These are phyloP conservation scores for Alternaria arbusti DNA, from an alignment of 2,329 filamentous ascomycete species.

Conservation along the genomic window DNA sequence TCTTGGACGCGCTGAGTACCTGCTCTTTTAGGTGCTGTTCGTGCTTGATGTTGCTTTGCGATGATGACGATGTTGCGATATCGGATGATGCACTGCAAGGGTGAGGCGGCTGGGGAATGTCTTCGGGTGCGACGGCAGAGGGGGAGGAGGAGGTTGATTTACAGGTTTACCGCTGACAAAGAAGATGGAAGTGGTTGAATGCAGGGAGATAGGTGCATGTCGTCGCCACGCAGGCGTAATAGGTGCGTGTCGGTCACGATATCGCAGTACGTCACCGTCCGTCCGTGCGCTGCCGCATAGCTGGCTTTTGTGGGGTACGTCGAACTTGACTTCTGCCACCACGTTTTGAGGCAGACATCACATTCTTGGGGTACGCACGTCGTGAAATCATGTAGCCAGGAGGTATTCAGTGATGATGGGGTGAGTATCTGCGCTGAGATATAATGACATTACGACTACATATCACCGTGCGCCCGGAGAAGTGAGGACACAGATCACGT, in stretches of 20 bases:
- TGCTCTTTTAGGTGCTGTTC: slow-evolving; percentile 16
- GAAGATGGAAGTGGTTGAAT: too few species aligned
- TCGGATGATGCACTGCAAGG: slow-evolving; percentile 18
- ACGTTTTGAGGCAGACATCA: neutral
- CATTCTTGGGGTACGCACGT: neutral
- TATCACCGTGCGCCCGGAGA: neutral
- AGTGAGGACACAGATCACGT: neutral
- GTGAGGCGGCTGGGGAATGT: neutral
- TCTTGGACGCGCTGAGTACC: slow-evolving; percentile 13
- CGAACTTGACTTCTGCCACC: neutral
- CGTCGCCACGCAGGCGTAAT: neutral
- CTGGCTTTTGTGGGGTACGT: slow-evolving; percentile 9
- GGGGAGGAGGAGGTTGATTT: neutral
- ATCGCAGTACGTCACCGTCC: slow-evolving; percentile 3
- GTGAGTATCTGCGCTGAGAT: neutral
- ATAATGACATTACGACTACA: neutral
- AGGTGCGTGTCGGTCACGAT: neutral
- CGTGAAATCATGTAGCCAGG: neutral
- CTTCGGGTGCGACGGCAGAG: neutral
- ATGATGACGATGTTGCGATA: slow-evolving; percentile 18
- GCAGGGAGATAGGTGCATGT: neutral
- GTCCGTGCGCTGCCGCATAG: slow-evolving; percentile 2
- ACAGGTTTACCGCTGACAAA: neutral
- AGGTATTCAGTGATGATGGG: neutral
- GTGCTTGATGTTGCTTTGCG: neutral